phyloP scores from a whole-genome alignment of 2,329 filamentous ascomycete genomes.

The Ceratocystiopsis minuta region DNA sequence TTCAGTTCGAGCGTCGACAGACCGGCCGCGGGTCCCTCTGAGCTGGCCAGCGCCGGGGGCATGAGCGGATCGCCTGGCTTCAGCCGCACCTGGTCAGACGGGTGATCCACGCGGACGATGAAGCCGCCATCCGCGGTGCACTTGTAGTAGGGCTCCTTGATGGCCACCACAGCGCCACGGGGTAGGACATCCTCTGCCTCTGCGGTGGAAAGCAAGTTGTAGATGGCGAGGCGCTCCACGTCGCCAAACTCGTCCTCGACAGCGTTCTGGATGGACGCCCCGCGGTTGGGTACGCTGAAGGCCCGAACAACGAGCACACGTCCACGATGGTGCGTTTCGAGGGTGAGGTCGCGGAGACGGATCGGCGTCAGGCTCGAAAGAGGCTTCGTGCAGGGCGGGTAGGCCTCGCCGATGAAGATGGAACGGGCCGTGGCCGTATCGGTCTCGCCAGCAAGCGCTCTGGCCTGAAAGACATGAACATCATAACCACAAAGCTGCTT shows the following conservation, averaged over 20 bases:
- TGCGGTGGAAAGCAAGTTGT: constrained; percentile 1
- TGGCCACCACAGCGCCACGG: constrained; percentile 10
- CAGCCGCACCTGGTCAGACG: constrained; percentile 15
- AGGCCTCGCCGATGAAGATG: constrained; percentile 3
- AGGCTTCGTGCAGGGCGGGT: constrained; percentile 4
- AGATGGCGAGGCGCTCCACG: constrained; percentile 62
- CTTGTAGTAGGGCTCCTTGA: constrained; percentile 20
- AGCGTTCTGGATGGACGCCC: constrained; percentile 22
- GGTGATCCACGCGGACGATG: constrained; percentile 19
- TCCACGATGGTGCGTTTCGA: constrained; percentile 8
- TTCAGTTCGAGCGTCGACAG: constrained; percentile 1
- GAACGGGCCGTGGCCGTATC: background rate
- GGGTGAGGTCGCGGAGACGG: constrained; percentile 2
- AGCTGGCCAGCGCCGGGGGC: constrained; percentile 8
- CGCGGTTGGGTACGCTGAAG: constrained; percentile 1
- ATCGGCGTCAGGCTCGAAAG: constrained; percentile 4
- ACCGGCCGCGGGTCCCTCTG: background rate
- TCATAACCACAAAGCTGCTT: too few relatives aligned
- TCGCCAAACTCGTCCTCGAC: constrained; percentile 59
- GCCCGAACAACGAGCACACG: constrained; percentile 5
- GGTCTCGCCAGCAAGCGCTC: too few relatives aligned
- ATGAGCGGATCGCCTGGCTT: constrained; percentile 15
- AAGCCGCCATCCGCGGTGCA: constrained; percentile 14
- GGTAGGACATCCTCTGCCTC: background rate
- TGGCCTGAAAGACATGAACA: too few relatives aligned